Percentiles rank a stretch among this genome's conserved stretches.
Evolutionary conservation across 2,329 filamentous ascomycete species (phyloP).

Genomic region (Bimuria novae-zelandiae): DNA sequence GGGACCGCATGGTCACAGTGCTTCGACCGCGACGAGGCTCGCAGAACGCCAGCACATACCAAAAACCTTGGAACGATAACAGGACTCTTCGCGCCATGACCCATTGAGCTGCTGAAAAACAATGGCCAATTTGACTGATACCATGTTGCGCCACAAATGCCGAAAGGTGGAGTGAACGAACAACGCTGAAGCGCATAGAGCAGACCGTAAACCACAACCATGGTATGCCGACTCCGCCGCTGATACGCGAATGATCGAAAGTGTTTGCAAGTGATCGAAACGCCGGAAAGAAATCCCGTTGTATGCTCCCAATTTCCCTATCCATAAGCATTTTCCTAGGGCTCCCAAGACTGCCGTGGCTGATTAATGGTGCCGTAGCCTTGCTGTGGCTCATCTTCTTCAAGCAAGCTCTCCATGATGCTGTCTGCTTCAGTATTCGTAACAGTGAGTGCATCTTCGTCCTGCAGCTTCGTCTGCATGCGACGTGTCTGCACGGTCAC

Average conservation of each 20-base stretch:
- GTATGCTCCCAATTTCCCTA: background rate
- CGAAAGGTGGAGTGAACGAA: background rate
- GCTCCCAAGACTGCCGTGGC: slow-evolving; percentile 21
- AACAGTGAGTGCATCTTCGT: slow-evolving; percentile 59
- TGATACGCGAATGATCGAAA: background rate
- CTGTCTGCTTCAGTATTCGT: slow-evolving; percentile 71
- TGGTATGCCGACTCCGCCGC: background rate
- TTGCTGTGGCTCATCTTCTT: slow-evolving; percentile 38
- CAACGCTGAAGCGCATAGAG: background rate
- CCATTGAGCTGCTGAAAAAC: too few species aligned
- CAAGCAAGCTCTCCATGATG: slow-evolving; percentile 49
- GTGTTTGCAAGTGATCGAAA: background rate
- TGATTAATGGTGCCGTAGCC: slow-evolving; percentile 31
- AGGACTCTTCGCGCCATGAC: too few species aligned
- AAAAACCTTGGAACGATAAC: background rate
- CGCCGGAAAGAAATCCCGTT: background rate
- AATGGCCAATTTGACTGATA: too few species aligned
- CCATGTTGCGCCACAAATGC: too few species aligned
- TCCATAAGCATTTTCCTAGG: background rate
- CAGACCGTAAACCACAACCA: background rate
- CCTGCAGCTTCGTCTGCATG: slow-evolving; percentile 37
- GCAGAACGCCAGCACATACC: too few species aligned
- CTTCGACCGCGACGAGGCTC: too few species aligned
- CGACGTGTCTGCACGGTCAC: slow-evolving; percentile 38
- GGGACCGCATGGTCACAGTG: too few species aligned